Conservation (phyloP, 2,329 filamentous ascomycete genomes). For the Aspergillus luchuensis region DNA sequence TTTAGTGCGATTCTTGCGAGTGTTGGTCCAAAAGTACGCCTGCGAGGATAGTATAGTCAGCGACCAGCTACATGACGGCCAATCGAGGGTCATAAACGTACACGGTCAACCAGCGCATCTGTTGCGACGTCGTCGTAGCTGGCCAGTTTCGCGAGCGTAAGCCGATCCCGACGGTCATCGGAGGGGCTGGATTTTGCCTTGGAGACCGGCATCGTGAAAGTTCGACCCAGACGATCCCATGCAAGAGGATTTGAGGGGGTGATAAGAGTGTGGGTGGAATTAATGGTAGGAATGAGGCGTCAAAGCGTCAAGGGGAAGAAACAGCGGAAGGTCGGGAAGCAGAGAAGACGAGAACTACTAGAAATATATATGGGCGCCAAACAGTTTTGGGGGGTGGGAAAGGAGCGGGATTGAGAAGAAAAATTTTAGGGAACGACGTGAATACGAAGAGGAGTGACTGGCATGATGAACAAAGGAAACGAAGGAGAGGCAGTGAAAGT, state of each 20-base stretch:
- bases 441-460: neutral
- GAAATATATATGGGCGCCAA: conserved; percentile 12
- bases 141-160: conserved; percentile 84
- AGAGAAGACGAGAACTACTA: neutral
- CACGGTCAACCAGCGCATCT: conserved; percentile 91
- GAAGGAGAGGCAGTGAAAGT: conserved; percentile 12
- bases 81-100: conserved; percentile 53
- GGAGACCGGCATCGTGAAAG: conserved; percentile 40
- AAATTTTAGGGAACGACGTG: conserved; percentile 14
- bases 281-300: conserved; percentile 3
- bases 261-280: conserved; percentile 11
- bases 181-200: conserved; percentile 34
- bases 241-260: conserved; percentile 6
- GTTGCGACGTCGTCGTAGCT: conserved; percentile 95
- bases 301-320: conserved; percentile 20
- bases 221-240: conserved; percentile 16
- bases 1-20: conserved; percentile 87
- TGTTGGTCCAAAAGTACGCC: conserved; percentile 95
- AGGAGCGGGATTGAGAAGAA: conserved; percentile 10
- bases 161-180: conserved; percentile 60
- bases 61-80: neutral
- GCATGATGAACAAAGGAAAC: conserved; percentile 9
- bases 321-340: conserved; percentile 15
- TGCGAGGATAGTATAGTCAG: conserved; percentile 44
- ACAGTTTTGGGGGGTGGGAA: neutral